Base-by-base conservation (phyloP, 768 basidiomycete genomes). In the Pleurotus giganteus region DNA sequence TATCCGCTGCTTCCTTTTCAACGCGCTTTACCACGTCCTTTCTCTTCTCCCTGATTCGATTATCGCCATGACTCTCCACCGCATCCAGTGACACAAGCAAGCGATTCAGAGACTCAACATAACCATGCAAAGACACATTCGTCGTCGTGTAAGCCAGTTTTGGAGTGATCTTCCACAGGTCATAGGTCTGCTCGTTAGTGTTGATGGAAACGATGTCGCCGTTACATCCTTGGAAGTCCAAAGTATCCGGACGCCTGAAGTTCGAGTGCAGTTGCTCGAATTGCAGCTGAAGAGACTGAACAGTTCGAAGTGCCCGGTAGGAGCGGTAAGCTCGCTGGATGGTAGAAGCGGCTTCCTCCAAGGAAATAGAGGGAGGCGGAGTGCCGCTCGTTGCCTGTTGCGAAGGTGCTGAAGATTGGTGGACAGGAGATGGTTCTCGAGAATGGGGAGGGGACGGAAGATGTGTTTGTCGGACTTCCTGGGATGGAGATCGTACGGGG, bases 41-140 rank as follows among this genome's bases (percentile, higher is more conserved):
- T 47, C 90, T 69, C 56, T 61, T 66, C 27, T 71, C 69, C 44
- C 89, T 69, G 5, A 92, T 78, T 0, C 66, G 69, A 58, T 68
- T 67, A 46, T 82, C 75, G 0, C 88, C 88, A 59, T 75, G 78
- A 59, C 83, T 86, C 60, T 88, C 81, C 19, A 91, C 77, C 0
- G 77, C 82, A 60, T 91, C 89, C 9, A 91, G 79, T 58, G 76
- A 75, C 43, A 79, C 75, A n/a, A 91, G 73, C 11, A 91, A 68
- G 36, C 80, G 80, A 53, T 79, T 79, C 29, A 91, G 74, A 42
- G 75, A 71, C 60, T 90, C 82, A n/a, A 75, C 70, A 66, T 89
- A 85, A 12, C 70, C 74, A 66, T 85, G 84, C 19, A 90, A 67
- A 0, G 79, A 66, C 17, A 77, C 82, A 65, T 91, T 91, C 41